A percentile compares a stretch with the other conserved stretches of the same genome.
Evolutionary conservation across 179 eudicot genomes (phyloP).

Genomic region (Corrigiola litoralis): DNA sequence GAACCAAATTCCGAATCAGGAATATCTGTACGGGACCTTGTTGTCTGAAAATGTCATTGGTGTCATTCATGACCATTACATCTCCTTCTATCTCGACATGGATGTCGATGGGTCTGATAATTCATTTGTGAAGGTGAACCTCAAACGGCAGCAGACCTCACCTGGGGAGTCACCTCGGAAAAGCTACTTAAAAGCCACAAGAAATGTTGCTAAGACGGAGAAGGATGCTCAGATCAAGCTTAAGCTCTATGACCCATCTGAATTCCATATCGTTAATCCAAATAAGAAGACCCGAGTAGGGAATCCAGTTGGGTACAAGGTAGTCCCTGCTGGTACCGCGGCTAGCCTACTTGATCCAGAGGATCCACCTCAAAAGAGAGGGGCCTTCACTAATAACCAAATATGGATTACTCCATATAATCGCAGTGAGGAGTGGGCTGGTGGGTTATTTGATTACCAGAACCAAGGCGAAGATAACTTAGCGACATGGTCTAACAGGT

Average conservation of each 20-base stretch:
- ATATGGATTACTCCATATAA: constrained; percentile 96
- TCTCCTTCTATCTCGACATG: constrained; percentile 90
- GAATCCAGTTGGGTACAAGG: constrained; percentile 87
- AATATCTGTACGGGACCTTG: constrained; percentile 69
- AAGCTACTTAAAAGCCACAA: constrained; percentile 72
- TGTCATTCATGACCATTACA: constrained; percentile 85
- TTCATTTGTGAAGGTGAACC: constrained; percentile 81
- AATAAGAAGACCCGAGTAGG: constrained; percentile 69
- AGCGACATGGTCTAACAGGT: constrained; percentile 89
- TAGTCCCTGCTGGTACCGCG: constrained; percentile 83
- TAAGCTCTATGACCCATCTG: constrained; percentile 79
- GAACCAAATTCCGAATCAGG: constrained; percentile 64
- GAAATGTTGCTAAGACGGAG: constrained; percentile 73
- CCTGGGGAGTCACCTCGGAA: constrained; percentile 62
- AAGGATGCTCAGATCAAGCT: constrained; percentile 94
- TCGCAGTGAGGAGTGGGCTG: constrained; percentile 82
- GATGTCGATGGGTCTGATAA: constrained; percentile 75
- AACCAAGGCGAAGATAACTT: constrained; percentile 88
- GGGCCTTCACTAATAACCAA: constrained; percentile 86
- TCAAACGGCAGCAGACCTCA: constrained; percentile 47
- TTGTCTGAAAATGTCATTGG: constrained; percentile 86
- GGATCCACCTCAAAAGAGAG: constrained; percentile 92
- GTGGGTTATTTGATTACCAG: constrained; percentile 83
- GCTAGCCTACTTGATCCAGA: constrained; percentile 79
- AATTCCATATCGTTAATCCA: constrained; percentile 80